Conservation (phyloP, 2,329 filamentous ascomycete genomes). For the Phaeosphaeria sp. region DNA sequence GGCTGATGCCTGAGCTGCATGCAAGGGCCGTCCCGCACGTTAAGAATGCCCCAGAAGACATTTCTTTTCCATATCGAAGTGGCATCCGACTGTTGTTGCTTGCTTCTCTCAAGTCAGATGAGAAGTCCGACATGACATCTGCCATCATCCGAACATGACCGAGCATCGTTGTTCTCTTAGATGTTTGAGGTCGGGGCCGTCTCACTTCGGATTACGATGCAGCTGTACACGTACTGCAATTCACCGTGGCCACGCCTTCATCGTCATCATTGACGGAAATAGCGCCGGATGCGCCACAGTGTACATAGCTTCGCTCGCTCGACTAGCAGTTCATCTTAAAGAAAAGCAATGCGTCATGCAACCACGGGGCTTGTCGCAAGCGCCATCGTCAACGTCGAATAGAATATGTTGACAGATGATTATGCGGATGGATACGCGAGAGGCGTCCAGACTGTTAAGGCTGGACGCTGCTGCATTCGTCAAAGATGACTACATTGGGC, state of each 20-base stretch:
- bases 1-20: conserved; percentile 15
- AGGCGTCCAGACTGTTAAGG: conserved; percentile 29
- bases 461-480: conserved; percentile 36
- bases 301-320: conserved; percentile 21
- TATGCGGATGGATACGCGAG: conserved; percentile 25
- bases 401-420: conserved; percentile 11
- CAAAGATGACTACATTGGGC: conserved; percentile 31
- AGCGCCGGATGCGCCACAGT: conserved; percentile 17
- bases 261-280: conserved; percentile 16
- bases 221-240: conserved; percentile 14
- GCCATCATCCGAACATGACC: conserved; percentile 30
- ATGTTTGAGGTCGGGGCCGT: conserved; percentile 10
- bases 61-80: conserved; percentile 4
- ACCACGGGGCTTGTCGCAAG: conserved; percentile 22
- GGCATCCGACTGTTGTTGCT: not conserved
- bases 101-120: conserved; percentile 3
- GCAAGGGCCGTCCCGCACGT: conserved; percentile 21
- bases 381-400: conserved; percentile 17
- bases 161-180: conserved; percentile 6
- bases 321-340: conserved; percentile 12
- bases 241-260: conserved; percentile 3
- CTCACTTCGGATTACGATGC: conserved; percentile 10
- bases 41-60: conserved; percentile 14
- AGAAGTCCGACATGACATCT: conserved; percentile 10
- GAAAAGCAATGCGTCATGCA: conserved; percentile 29